A percentile compares a stretch with the other conserved stretches of the same genome.
phyloP scores from a whole-genome alignment of 2,329 filamentous ascomycete species.

The Fusarium pininemorale region DNA sequence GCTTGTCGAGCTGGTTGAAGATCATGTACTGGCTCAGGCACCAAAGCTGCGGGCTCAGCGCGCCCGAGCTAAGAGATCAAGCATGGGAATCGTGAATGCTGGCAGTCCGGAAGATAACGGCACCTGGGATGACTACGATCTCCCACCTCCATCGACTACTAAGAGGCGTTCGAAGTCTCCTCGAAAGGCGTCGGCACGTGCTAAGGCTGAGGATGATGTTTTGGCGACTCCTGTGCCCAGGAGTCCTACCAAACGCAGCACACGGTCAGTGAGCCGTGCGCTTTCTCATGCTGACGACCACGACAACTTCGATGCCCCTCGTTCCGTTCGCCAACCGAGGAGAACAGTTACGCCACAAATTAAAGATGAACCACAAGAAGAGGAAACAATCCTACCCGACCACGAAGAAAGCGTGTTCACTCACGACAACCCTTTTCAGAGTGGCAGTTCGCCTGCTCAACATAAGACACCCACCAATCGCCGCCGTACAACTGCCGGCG shows the following conservation, averaged over 20 bases:
- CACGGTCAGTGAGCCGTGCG: slow-evolving; percentile 64
- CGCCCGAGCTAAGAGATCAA: slow-evolving; percentile 83
- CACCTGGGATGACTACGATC: slow-evolving; percentile 68
- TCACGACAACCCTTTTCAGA: slow-evolving; percentile 92
- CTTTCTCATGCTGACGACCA: slow-evolving; percentile 61
- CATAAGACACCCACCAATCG: slow-evolving; percentile 60
- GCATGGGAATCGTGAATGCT: slow-evolving; percentile 80
- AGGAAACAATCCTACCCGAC: slow-evolving; percentile 33
- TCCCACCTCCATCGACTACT: slow-evolving; percentile 58
- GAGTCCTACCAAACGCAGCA: slow-evolving; percentile 64
- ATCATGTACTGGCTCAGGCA: slow-evolving; percentile 80
- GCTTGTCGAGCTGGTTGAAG: slow-evolving; percentile 84
- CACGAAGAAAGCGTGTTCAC: slow-evolving; percentile 77
- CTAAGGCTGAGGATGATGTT: slow-evolving; percentile 64
- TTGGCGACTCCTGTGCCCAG: slow-evolving; percentile 47
- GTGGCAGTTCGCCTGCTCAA: slow-evolving; percentile 72
- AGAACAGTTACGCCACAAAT: slow-evolving; percentile 62
- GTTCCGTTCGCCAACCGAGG: slow-evolving; percentile 60
- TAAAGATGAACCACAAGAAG: slow-evolving; percentile 62
- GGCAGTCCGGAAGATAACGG: slow-evolving; percentile 73
- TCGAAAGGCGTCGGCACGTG: slow-evolving; percentile 61
- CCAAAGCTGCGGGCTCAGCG: slow-evolving; percentile 78
- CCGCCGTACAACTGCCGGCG: slow-evolving; percentile 58
- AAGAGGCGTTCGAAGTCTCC: slow-evolving; percentile 64
- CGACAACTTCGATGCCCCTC: slow-evolving; percentile 48